Percentiles rank a stretch among this genome's conserved stretches.
phyloP scores from a whole-genome alignment of 495 filamentous ascomycete species.

The Patellaria atrata region DNA sequence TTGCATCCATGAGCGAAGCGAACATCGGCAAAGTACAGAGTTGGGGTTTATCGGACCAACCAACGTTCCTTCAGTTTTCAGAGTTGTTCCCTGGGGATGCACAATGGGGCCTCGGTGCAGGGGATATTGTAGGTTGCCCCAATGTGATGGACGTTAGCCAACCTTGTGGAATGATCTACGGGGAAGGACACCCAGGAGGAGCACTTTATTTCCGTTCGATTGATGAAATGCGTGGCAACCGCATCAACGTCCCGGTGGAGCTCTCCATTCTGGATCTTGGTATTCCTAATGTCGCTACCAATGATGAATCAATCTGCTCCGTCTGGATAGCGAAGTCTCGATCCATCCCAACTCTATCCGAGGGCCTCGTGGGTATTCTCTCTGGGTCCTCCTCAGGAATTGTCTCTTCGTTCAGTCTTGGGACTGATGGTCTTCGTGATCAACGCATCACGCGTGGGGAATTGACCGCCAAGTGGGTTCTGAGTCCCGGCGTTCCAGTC shows the following conservation, averaged over 20 bases:
- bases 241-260: conserved; percentile 41
- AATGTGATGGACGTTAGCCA: conserved; percentile 86
- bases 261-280: conserved; percentile 41
- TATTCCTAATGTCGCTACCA: conserved; percentile 53
- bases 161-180: conserved; percentile 66
- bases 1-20: conserved; percentile 61
- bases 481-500: conserved; percentile 88
- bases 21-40: conserved; percentile 62
- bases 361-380: conserved; percentile 68
- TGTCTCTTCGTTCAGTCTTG: conserved; percentile 69
- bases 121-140: conserved; percentile 56
- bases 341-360: conserved; percentile 52
- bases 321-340: conserved; percentile 88
- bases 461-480: conserved; percentile 69
- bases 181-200: conserved; percentile 71
- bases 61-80: conserved; percentile 57
- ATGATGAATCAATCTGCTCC: conserved; percentile 48
- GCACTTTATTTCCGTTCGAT: conserved; percentile 57
- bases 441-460: conserved; percentile 57
- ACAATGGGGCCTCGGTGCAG: conserved; percentile 65
- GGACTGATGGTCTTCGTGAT: conserved; percentile 47
- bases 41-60: conserved; percentile 67
- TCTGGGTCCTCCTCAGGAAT: conserved; percentile 75
- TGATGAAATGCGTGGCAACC: conserved; percentile 68
- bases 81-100: conserved; percentile 58